Base-by-base conservation (phyloP, 2,329 filamentous ascomycete species). In the Chaetomiaceae sp. region DNA sequence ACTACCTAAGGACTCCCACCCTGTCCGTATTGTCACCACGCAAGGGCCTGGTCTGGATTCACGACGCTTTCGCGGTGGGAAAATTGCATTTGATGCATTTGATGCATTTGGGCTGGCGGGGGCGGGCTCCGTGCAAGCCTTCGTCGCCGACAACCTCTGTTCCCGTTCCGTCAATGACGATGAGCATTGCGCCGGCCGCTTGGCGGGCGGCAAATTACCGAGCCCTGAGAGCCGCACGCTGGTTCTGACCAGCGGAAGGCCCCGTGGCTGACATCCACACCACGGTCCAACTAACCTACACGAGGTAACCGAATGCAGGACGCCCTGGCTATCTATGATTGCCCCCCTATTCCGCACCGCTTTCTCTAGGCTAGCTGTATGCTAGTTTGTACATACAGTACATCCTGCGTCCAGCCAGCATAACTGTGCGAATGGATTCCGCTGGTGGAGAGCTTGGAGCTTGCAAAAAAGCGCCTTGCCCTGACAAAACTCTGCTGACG, bases 121-220 rank as follows among this genome's bases (percentile, higher is more conserved):
- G 18, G 14, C 21, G 21, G 25, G 40, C 16, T 46, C 32, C 25
- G 38, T 27, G 18, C 27, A 29, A 23, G 29, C 23, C 55, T 30
- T 41, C 29, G 36, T 36, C 34, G 29, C 44, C 45, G 16, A 55
- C 10, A 44, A 44, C 33, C 21, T 48, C 53, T 30, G n/a, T 27
- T 40, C 40, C 27, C 32, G 29, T 41, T 37, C 43, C 25, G 13
- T 43, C 30, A n/a, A 47, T 50, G 32, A 20, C 45, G 48, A 51
- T 58, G 32, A 29, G 27, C 57, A 45, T 46, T n/a, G 48, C 36
- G 25, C 51, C 59, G 60, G 60, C 60, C 48, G 49, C 60, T 62
- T 62, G 60, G 60, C 60, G 47, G 21, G 23, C 20, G 38, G 48
- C 58, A 62, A 61, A 62, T 62, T 59, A 62, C 60, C 60, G 60